A percentile compares a stretch with the other conserved stretches of the same genome.
Conservation (phyloP, 2,329 filamentous ascomycete genomes). For the Cryoendolithus antarcticus region DNA sequence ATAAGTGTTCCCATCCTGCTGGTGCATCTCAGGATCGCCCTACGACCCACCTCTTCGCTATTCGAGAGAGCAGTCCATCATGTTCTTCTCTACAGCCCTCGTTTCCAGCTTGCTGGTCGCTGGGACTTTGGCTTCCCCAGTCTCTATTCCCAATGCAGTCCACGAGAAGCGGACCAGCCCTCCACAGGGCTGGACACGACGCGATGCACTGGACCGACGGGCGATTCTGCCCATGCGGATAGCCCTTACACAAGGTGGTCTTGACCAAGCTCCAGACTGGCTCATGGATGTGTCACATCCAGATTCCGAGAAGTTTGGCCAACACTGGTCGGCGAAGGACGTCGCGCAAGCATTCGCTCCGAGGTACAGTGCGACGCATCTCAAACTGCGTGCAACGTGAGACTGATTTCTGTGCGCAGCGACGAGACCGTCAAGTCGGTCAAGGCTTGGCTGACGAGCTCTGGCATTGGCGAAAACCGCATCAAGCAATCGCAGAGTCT, state of each 20-base stretch:
- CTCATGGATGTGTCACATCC: conserved; percentile 31
- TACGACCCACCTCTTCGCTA: not conserved
- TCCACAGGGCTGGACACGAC: conserved; percentile 18
- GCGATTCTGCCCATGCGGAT: conserved; percentile 23
- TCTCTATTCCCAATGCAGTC: conserved; percentile 13
- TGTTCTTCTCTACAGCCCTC: conserved; percentile 13
- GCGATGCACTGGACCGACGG: conserved; percentile 14
- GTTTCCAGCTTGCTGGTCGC: conserved; percentile 9
- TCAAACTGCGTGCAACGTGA: conserved; percentile 4
- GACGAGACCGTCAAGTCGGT: conserved; percentile 38
- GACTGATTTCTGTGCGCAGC: conserved; percentile 8
- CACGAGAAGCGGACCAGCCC: conserved; percentile 20
- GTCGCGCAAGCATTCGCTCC: conserved; percentile 33
- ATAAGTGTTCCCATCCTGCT: conserved; percentile 4
- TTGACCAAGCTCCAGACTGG: conserved; percentile 20
- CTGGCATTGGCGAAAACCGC: conserved; percentile 38
- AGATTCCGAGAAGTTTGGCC: conserved; percentile 28
- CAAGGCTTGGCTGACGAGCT: conserved; percentile 40
- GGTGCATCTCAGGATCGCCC: not conserved
- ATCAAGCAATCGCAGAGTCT: conserved; percentile 39
- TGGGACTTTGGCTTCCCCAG: conserved; percentile 12
- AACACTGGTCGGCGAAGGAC: conserved; percentile 31
- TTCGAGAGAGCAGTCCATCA: conserved; percentile 4
- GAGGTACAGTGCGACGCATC: conserved; percentile 11
- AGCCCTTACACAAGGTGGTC: conserved; percentile 23